Percentiles rank a stretch among this genome's conserved stretches.
These are phyloP conservation scores for Neurospora sp. DNA, from an alignment of 495 filamentous ascomycete genomes.

Conservation along the genomic window DNA sequence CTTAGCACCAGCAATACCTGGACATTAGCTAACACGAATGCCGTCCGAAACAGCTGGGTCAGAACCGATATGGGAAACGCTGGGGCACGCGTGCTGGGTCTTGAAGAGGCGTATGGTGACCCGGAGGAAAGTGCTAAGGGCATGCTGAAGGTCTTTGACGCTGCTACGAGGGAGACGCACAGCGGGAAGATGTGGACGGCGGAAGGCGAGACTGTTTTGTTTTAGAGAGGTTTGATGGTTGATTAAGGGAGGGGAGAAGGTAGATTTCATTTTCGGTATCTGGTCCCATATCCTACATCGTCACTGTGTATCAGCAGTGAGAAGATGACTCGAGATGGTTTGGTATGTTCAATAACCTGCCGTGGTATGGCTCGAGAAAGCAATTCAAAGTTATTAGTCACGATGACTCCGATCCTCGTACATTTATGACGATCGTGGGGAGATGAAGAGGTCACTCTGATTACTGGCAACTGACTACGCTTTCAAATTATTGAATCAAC, in stretches of 20 bases:
- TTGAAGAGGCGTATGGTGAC: slow-evolving; percentile 21
- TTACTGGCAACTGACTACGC: not conserved
- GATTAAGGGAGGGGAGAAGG: not conserved
- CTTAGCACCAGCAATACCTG: not conserved
- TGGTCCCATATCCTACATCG: not conserved
- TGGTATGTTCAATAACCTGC: not conserved
- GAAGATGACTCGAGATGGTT: not conserved
- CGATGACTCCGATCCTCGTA: not conserved
- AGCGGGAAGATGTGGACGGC: slow-evolving; percentile 21
- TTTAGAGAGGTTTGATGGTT: not conserved
- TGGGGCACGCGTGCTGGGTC: slow-evolving; percentile 24
- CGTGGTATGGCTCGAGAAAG: not conserved
- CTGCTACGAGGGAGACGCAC: slow-evolving; percentile 27
- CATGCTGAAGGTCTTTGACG: slow-evolving; percentile 27
- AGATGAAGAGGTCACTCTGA: not conserved
- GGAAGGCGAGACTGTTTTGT: not conserved
- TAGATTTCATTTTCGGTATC: not conserved
- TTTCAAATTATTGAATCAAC: not conserved
- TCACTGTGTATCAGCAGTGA: not conserved
- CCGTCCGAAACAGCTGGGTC: slow-evolving; percentile 20
- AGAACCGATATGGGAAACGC: slow-evolving; percentile 38
- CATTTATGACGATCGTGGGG: not conserved
- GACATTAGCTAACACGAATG: not conserved
- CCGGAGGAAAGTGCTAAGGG: slow-evolving; percentile 28
- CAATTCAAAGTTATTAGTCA: not conserved